Evolutionary conservation across 2,329 filamentous ascomycete species (phyloP), one percentile per base, ranked within the genome.

Genomic region (Coniochaeta hoffmannii): DNA sequence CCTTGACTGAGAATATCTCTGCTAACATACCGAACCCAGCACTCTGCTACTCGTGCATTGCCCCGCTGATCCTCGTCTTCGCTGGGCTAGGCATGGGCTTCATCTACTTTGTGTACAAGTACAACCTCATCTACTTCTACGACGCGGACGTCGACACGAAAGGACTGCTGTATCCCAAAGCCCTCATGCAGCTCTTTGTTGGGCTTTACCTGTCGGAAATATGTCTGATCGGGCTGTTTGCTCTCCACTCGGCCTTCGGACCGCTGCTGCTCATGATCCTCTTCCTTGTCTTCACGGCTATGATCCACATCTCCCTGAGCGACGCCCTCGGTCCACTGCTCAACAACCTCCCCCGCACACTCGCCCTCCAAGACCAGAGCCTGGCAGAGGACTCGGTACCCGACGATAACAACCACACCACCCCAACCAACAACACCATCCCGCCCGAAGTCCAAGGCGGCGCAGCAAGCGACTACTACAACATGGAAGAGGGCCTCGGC

Each of bases 141-240:
- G 87, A 91, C 61, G 81, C 87, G 12, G 77, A 85, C 59, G 85
- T 96, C 60, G 92, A 97, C 66, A 96, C 91, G 50, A 90, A 90
- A 65, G 93, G 94, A 51, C 83, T 93, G 22, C 85, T 90, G 64
- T 97, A 96, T 67, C 88, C 90, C 1, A 88, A 90, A 24, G 92
- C 90, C 5, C 79, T 97, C 44, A 90, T 96, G 75, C 92, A 97
- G 59, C 80, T 94, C 31, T 83, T 93, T 44, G 82, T 86, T 2
- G 90, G 91, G 53, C 77, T 94, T 50, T 96, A 96, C 70, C 74
- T 96, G 14, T 82, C 86, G 1, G 85, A 93, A 63, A 72, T 92
- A 55, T 92, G 88, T 68, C 75, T 96, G 63, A 83, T 95, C 59
- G 90, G 90, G 53, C 79, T 96, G 35, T 94, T 96, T 66, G 83